Evolutionary conservation across 345 rosid genomes (phyloP), one percentile per base, ranked within the genome.

Genomic region (Abelmoschus esculentus): DNA sequence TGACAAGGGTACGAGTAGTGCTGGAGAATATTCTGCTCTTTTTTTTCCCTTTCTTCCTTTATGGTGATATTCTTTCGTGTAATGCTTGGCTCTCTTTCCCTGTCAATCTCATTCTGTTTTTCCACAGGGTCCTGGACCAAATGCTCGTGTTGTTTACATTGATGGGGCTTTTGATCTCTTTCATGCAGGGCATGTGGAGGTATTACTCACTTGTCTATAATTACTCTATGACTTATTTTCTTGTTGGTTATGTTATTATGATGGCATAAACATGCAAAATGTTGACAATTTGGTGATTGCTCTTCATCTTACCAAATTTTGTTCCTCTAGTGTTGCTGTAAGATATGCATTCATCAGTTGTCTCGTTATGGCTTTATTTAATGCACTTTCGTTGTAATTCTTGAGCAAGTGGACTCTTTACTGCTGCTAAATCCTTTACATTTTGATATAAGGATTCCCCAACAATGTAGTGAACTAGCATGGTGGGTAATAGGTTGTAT

Each of bases 131-230:
- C 98, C 97, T 36, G 85, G 88, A 73, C 96, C 96, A 49, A 86
- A 87, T 84, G 89, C 98, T 58, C 85, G 85, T 46, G 77, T 93
- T 55, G 84, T 93, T 15, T 93, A 93, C 77, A 90, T 93, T 67
- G 98, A 93, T 77, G 98, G 98, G 17, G 97, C 96, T 40, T 93
- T 93, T 77, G 98, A 93, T 89, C 93, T 93, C 74, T 93, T 93
- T 72, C 98, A 93, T 80, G 98, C 98, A 40, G 98, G 98, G 73
- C 98, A 93, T 79, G 98, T 90, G 3, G 96, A 93, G 98, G 98
- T 93, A 86, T 63, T 34, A 44, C 46, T 29, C 34, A 19, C 46
- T n/a, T 2, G 17, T 34, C 18, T 60, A 55, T 15, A 53, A 34
- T 34, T 55, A 57, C 49, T 71, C 52, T 22, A 22, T 61, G 36